These are phyloP conservation scores for Sergeia podlipaevii DNA, from an alignment of 208 protist genomes.

Conservation along the genomic window DNA sequence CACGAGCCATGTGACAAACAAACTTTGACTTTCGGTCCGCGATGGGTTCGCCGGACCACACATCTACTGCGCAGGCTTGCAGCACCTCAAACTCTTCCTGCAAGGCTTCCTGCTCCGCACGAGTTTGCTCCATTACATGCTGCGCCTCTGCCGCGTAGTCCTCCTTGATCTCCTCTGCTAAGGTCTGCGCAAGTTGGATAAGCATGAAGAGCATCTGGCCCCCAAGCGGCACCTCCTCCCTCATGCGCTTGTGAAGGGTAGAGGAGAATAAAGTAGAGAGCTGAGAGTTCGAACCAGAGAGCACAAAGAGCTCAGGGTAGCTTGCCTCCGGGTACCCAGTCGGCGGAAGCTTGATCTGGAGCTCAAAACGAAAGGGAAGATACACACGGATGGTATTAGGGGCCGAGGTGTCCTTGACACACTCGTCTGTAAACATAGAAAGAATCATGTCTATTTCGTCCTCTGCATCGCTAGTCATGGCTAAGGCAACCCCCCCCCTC, in stretches of 20 bases:
- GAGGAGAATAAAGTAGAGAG: constrained; percentile 33
- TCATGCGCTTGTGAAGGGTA: constrained; percentile 34
- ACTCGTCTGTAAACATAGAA: constrained; percentile 63
- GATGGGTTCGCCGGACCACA: constrained; percentile 59
- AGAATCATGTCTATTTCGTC: constrained; percentile 78
- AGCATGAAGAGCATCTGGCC: constrained; percentile 55
- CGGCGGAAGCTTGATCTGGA: constrained; percentile 58
- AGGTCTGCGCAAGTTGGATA: constrained; percentile 45
- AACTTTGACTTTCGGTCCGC: constrained; percentile 85
- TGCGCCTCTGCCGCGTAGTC: constrained; percentile 21
- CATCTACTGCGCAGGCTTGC: constrained; percentile 23
- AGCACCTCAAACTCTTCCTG: constrained; percentile 10
- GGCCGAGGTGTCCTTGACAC: constrained; percentile 22
- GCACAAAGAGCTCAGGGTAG: constrained; percentile 53
- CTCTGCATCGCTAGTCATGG: constrained; percentile 19
- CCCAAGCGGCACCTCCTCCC: constrained; percentile 54
- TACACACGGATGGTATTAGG: constrained; percentile 32
- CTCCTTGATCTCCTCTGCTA: constrained; percentile 47
- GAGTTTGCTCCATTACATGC: too few relatives aligned
- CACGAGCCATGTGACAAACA: constrained; percentile 76
- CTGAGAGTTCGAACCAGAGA: constrained; percentile 52
- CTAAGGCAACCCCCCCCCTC: neutral
- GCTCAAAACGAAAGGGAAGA: constrained; percentile 61
- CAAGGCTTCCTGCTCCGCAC: constrained; percentile 9
- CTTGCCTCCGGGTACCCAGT: constrained; percentile 55